phyloP scores from a whole-genome alignment of 2,329 filamentous ascomycete species.

The Aspergillus felis region DNA sequence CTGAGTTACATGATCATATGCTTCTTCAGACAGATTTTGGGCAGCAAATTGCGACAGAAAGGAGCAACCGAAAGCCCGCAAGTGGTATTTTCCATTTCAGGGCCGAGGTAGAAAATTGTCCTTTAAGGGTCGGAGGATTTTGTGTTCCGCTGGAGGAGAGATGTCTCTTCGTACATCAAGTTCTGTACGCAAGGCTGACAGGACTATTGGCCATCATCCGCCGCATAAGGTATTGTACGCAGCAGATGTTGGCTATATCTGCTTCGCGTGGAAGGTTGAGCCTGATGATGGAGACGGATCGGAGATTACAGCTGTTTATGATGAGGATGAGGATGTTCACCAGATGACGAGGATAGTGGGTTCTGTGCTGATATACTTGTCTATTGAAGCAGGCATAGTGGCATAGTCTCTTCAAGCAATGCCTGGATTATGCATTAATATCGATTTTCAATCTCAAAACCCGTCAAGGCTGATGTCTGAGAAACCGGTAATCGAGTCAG shows the following conservation, averaged over 20 bases:
- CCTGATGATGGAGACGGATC: slow-evolving; percentile 32
- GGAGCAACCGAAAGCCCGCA: slow-evolving; percentile 4
- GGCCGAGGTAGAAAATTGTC: slow-evolving; percentile 21
- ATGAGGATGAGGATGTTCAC: slow-evolving; percentile 25
- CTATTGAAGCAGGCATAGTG: not conserved
- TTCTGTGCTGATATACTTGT: not conserved
- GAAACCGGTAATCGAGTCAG: too few species aligned
- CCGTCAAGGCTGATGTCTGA: too few species aligned
- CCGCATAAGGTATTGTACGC: slow-evolving; percentile 23
- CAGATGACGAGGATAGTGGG: slow-evolving; percentile 4
- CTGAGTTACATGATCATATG: slow-evolving; percentile 5
- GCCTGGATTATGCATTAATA: not conserved
- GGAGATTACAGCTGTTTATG: slow-evolving; percentile 26
- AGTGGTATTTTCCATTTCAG: slow-evolving; percentile 11
- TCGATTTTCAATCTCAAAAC: not conserved
- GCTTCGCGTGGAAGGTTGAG: slow-evolving; percentile 20
- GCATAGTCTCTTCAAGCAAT: not conserved
- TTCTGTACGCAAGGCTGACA: slow-evolving; percentile 25
- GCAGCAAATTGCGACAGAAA: not conserved
- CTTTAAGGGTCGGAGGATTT: slow-evolving; percentile 24
- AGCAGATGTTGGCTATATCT: slow-evolving; percentile 18
- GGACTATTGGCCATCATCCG: slow-evolving; percentile 24
- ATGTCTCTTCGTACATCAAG: slow-evolving; percentile 21
- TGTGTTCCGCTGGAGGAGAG: slow-evolving; percentile 26
- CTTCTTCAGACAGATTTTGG: slow-evolving; percentile 5